Evolutionary conservation across 352 stramenopile species (phyloP).

Genomic region (Globisporangium megalacanthum): DNA sequence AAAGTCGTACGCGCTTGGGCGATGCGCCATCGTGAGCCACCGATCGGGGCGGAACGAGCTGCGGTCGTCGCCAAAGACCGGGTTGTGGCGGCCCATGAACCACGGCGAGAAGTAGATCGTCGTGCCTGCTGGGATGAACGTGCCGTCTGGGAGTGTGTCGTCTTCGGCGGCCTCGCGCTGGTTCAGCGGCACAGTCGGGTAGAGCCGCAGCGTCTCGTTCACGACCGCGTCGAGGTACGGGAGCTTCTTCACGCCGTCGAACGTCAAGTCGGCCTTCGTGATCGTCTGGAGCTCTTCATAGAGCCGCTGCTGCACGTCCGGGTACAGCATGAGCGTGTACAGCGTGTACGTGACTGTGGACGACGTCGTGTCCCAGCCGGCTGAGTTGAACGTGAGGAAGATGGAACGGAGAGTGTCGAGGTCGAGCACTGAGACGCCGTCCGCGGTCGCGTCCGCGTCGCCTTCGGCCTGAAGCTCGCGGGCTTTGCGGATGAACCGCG

Average conservation of each 20-base stretch:
- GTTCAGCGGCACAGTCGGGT: constrained; percentile 67
- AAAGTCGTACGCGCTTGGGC: constrained; percentile 62
- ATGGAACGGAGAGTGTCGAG: constrained; percentile 48
- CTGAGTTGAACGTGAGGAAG: constrained; percentile 79
- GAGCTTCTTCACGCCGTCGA: constrained; percentile 53
- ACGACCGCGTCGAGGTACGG: constrained; percentile 70
- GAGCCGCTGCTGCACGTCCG: constrained; percentile 48
- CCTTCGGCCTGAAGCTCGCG: constrained; percentile 26
- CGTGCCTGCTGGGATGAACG: constrained; percentile 56
- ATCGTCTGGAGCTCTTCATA: constrained; percentile 38
- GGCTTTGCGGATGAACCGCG: constrained; percentile 50
- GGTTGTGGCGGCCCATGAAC: constrained; percentile 52
- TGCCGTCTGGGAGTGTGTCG: constrained; percentile 12
- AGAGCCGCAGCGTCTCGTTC: constrained; percentile 67
- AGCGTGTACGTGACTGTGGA: constrained; percentile 74
- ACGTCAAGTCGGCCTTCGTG: constrained; percentile 5
- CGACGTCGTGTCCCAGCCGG: constrained; percentile 76
- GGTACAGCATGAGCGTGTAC: constrained; percentile 60
- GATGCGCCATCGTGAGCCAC: constrained; percentile 54
- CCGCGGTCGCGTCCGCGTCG: constrained; percentile 1
- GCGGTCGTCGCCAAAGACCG: constrained; percentile 46
- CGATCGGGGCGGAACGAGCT: constrained; percentile 53
- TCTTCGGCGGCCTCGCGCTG: constrained; percentile 27
- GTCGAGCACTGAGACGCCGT: constrained; percentile 17
- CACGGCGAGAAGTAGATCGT: constrained; percentile 69